Evolutionary conservation across 2,329 filamentous ascomycete genomes (phyloP).

Genomic region (Neofusicoccum cordaticola): DNA sequence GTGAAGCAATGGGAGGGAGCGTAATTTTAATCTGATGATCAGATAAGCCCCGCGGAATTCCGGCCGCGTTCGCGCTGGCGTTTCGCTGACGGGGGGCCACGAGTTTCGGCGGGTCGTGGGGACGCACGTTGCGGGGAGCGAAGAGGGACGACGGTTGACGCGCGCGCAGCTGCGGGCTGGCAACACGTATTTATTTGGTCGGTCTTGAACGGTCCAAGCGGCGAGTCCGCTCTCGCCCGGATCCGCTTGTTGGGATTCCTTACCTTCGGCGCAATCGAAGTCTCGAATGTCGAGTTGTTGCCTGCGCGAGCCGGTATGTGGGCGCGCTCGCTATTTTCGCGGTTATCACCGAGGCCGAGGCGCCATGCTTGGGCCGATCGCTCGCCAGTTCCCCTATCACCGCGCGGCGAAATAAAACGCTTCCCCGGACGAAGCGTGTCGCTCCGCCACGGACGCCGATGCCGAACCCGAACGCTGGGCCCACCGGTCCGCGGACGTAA

Average conservation of each 20-base stretch:
- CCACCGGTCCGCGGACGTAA: too few species aligned
- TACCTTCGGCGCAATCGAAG: not conserved
- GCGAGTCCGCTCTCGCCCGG: too few species aligned
- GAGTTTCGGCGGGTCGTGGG: too few species aligned
- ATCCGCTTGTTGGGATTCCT: too few species aligned
- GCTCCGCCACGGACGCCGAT: not conserved
- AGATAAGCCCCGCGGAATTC: slow-evolving; percentile 7
- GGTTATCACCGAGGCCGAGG: slow-evolving; percentile 8
- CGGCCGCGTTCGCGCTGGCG: not conserved
- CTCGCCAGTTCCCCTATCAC: not conserved
- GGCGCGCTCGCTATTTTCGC: too few species aligned
- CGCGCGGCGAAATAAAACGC: not conserved
- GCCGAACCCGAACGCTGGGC: not conserved
- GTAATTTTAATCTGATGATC: slow-evolving; percentile 15
- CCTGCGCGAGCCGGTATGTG: not conserved
- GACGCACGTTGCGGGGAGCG: too few species aligned
- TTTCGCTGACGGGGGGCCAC: not conserved
- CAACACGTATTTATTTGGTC: too few species aligned
- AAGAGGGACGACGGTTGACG: too few species aligned
- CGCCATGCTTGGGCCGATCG: slow-evolving; percentile 1
- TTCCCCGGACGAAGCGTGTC: too few species aligned
- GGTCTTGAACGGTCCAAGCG: too few species aligned
- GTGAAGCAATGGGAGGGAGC: not conserved
- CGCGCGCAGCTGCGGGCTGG: too few species aligned
- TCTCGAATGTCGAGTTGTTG: not conserved